Evolutionary conservation across 108 stramenopile species (phyloP), one percentile per base, ranked within the genome.

Genomic region (Craspedostauros australis): DNA sequence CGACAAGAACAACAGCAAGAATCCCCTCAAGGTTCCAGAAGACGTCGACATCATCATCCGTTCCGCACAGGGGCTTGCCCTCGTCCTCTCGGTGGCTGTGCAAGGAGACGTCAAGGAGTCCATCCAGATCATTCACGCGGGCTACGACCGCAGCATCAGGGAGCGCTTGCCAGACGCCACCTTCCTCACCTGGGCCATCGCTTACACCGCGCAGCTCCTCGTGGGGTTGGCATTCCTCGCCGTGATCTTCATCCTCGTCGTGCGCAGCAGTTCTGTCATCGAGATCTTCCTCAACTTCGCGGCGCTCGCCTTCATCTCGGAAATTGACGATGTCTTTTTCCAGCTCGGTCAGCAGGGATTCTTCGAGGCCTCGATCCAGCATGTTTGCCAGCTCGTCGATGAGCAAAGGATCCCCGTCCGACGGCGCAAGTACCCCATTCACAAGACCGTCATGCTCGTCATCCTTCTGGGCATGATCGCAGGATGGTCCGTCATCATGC

Each of bases 201-300:
- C 31, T 11, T 51, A 36, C 15, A 5, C 9, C 15, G 15, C 41
- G 22, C 42, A 45, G 34, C 33, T 57, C 4, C 6, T 44, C 3
- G 25, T 31, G 15, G 56, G 56, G 4, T 3, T 29, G 15, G 6
- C 21, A 5, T 16, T 29, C 7, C 28, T 22, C 12, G 11, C 34
- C 7, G 25, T 23, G 6, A 57, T 28, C n/a, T 57, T 57, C 26
- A 46, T 57, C 33, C 29, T 57, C 7, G 20, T 46, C 16, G 16
- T 46, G 29, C 42, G 20, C 11, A 2, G 32, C 16, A 45, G 23
- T 6, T 8, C 22, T 7, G 56, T 57, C 3, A 5, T 57, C 6
- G 30, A 16, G 5, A 9, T 57, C 29, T 18, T 57, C 20, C 42
- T 57, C 30, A 57, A 57, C 44, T 57, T 45, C 46, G 56, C 56